Base-by-base conservation (phyloP, 495 filamentous ascomycete genomes). In the Penicillium odoratum region DNA sequence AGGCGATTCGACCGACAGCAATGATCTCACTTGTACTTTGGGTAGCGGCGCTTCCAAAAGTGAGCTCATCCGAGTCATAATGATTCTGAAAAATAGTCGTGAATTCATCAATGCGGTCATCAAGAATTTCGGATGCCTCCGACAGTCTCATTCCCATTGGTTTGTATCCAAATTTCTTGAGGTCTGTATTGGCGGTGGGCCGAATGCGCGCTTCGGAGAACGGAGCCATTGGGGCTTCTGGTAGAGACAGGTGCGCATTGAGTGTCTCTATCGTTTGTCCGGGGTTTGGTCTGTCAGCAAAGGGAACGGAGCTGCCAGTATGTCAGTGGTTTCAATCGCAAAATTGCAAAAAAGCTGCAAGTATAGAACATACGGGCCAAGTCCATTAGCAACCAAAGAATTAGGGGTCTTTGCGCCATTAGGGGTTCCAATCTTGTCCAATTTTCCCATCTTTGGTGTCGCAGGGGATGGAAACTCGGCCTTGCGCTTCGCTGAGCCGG, bases 71-170 rank as follows among this genome's bases (percentile, higher is more conserved):
- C 13, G 96, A 81, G 16, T 84, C 75, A 69, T 94, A 82, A 64
- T 92, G 79, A 26, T 84, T 82, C 74, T 89, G 84, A n/a, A 96
- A 81, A 3, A 90, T 68, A 4, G 68, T 67, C 60, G 83, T 78
- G 60, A 97, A 96, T 31, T 90, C 91, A 55, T 98, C 94, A 71
- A 98, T 97, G 44, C 93, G 85, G 69, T 97, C 93, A 68, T 98
- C 94, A 6, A 96, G 79, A 51, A 96, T 89, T 71, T 97, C 93
- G 3, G 92, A 93, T 3, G 91, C 86, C 64, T 97, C 93, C 5
- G 91, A 91, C 11, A 93, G 81, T 61, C 94, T 95, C 91, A 96
- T 96, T 30, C 91, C 89, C 76, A 97, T 88, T 0, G 91, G 87
- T 62, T 92, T 92, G 71, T 97, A 98, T 8, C 83, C 85, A 51